Conservation (phyloP, 2,329 filamentous ascomycete species). For the Aspergillus niger region DNA sequence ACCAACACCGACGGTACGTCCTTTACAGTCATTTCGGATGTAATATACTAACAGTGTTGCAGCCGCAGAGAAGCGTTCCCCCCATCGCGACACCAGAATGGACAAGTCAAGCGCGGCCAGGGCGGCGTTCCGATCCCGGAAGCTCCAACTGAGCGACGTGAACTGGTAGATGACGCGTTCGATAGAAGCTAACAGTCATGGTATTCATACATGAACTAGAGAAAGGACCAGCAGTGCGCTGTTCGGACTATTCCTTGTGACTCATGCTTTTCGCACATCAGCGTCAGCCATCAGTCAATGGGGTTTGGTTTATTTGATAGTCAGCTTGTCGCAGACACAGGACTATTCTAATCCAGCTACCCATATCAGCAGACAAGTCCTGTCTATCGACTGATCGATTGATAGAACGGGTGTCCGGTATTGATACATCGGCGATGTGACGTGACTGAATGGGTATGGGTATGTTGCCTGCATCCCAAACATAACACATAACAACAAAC, state of each 20-base stretch:
- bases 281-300: neutral
- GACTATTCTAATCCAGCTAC: neutral
- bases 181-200: neutral
- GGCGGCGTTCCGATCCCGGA: slow-evolving; percentile 78
- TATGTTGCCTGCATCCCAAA: too few species aligned
- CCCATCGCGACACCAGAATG: slow-evolving; percentile 43
- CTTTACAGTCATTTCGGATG: slow-evolving; percentile 30
- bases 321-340: neutral
- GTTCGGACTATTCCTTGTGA: neutral
- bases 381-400: neutral
- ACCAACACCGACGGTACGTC: slow-evolving; percentile 70
- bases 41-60: slow-evolving; percentile 30
- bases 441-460: neutral
- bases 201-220: too few species aligned
- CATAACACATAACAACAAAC: neutral
- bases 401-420: neutral
- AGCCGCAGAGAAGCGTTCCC: slow-evolving; percentile 47
- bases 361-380: neutral
- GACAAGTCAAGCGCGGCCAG: slow-evolving; percentile 66
- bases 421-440: neutral
- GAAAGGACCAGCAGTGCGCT: neutral
- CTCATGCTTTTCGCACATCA: neutral
- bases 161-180: slow-evolving; percentile 74
- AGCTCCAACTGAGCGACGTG: slow-evolving; percentile 93
- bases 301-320: neutral